Base-by-base conservation (phyloP, 306 rosid species). In the Lagenaria siceraria region DNA sequence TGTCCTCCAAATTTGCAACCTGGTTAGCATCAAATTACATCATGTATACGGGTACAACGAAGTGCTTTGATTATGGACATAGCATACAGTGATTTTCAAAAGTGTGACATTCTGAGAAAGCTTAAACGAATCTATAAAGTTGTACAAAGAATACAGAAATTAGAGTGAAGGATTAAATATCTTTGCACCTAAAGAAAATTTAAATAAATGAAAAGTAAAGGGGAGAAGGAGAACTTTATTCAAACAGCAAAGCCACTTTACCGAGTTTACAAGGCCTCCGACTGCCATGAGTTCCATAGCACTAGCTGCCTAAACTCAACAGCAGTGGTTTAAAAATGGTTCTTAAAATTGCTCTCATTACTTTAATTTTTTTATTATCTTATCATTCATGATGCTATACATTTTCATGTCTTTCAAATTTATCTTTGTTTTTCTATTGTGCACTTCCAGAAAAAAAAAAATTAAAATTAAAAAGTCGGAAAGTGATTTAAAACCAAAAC, bases 1-100 rank as follows among this genome's bases (percentile, higher is more conserved):
- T 95, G 27, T 95, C 97, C 33, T 88, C 88, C 88, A 95, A 88
- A 81, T 90, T 85, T 76, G 87, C 97, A 83, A 90, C 97, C 98
- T 92, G 87, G 43, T 35, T 80, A 85, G 59, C 80, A 87, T 74
- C 82, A 76, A 69, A 78, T 84, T 77, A 49, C 51, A 81, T 79
- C 79, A 77, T 59, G 59, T 29, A 33, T 74, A 81, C 69, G 54
- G 56, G 33, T 36, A 43, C 60, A 65, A 76, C 14, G 13, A 77
- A 42, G n/a, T 80, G 59, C 72, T 64, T 77, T 83, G 78, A 80
- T 54, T 74, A 82, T 55, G 81, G 61, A 49, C 78, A 80, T 73
- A 82, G 65, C 69, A 71, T 82, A 22, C 12, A 17, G 18, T 72
- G 59, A 72, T 48, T 24, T 29, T 49, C 56, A 27, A 72, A 72